A percentile compares a stretch with the other conserved stretches of the same genome.
Conservation (phyloP, 768 basidiomycete genomes). For the Termitomyces sp. region DNA sequence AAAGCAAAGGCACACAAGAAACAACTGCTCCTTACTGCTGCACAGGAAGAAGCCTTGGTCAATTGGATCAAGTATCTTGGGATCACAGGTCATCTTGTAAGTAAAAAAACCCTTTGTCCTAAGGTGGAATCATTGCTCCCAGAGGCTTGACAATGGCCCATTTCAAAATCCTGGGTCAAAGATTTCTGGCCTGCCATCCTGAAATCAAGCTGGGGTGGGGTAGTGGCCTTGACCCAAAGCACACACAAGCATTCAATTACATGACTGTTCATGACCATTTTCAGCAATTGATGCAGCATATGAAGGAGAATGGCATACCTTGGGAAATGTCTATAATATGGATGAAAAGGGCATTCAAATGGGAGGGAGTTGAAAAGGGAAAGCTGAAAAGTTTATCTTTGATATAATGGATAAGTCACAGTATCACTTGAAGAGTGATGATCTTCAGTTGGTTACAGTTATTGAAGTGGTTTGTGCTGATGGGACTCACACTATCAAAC, state of each 20-base stretch:
- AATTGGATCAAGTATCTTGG: too few species aligned
- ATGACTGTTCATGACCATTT: neutral
- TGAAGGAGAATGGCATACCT: slow-evolving; percentile 25
- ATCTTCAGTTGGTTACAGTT: neutral
- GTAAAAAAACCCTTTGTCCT: neutral
- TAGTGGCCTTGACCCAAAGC: too few species aligned
- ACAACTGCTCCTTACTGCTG: too few species aligned
- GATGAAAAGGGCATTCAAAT: too few species aligned
- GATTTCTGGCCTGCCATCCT: too few species aligned
- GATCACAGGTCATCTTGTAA: neutral
- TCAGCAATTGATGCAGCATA: slow-evolving; percentile 4
- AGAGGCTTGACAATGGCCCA: too few species aligned
- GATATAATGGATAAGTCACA: neutral
- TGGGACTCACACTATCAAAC: too few species aligned
- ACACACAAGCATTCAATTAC: neutral
- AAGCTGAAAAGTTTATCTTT: slow-evolving; percentile 21
- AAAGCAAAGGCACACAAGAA: too few species aligned
- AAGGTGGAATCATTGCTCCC: neutral
- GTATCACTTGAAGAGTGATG: neutral
- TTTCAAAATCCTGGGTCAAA: too few species aligned
- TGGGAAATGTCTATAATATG: slow-evolving; percentile 22
- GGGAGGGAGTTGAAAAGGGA: slow-evolving; percentile 14
- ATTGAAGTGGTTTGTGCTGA: neutral
- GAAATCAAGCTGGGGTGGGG: too few species aligned
- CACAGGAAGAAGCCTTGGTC: too few species aligned